These are phyloP conservation scores for Opeltia flavorubescens DNA, from an alignment of 495 filamentous ascomycete species.

Conservation along the genomic window DNA sequence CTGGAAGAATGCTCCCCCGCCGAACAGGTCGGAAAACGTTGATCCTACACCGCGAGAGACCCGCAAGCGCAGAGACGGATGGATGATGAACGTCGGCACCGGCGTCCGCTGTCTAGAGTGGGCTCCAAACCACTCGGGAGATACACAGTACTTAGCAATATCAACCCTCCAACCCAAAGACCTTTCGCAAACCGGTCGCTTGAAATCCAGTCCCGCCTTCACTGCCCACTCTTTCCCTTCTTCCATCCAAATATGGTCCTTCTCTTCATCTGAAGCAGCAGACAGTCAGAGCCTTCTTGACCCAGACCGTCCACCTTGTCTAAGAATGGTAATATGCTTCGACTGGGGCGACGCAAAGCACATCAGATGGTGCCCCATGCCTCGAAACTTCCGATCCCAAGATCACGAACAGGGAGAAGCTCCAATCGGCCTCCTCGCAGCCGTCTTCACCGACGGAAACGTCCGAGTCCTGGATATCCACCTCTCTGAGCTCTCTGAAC, in stretches of 20 bases:
- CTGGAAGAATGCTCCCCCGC: conserved; percentile 22
- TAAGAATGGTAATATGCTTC: conserved; percentile 41
- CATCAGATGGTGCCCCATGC: conserved; percentile 51
- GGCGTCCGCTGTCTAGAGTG: conserved; percentile 40
- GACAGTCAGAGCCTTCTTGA: conserved; percentile 24
- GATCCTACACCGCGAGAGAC: conserved; percentile 1
- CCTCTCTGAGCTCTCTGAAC: conserved; percentile 18
- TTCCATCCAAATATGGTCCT: conserved; percentile 46
- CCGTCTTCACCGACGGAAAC: conserved; percentile 48
- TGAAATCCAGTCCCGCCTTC: conserved; percentile 29
- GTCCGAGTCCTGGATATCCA: conserved; percentile 44
- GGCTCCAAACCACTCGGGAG: conserved; percentile 38
- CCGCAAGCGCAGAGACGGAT: conserved; percentile 29
- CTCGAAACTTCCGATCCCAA: conserved; percentile 19
- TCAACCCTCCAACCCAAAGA: conserved; percentile 27
- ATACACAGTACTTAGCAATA: conserved; percentile 41
- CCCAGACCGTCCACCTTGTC: conserved; percentile 23
- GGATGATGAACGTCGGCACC: conserved; percentile 41
- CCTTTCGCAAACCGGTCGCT: conserved; percentile 12
- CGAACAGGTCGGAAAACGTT: conserved; percentile 2
- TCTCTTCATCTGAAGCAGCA: conserved; percentile 20
- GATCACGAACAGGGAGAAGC: conserved; percentile 17
- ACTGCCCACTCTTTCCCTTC: conserved; percentile 30
- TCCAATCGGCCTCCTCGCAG: conserved; percentile 46
- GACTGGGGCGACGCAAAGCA: conserved; percentile 47